Conservation (phyloP, 352 stramenopile genomes). For the Lagenidium sp. region DNA sequence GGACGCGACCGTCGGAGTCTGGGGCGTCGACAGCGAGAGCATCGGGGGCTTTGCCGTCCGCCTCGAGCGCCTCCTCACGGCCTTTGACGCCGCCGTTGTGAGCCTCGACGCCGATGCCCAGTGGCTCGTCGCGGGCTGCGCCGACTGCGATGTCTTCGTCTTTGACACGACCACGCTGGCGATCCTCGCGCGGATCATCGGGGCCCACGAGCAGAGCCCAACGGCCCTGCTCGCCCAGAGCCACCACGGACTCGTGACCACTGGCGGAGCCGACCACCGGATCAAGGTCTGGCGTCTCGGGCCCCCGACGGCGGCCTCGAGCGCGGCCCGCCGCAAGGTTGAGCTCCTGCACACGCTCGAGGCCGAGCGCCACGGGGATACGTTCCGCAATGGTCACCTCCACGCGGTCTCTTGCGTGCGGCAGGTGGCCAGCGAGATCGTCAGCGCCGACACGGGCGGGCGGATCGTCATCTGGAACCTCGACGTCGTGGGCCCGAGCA, state of each 20-base stretch:
- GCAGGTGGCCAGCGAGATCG: conserved; percentile 57
- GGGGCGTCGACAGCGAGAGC: conserved; percentile 42
- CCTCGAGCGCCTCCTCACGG: conserved; percentile 35
- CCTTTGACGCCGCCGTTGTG: conserved; percentile 70
- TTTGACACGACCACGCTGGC: conserved; percentile 35
- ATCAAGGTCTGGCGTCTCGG: conserved; percentile 60
- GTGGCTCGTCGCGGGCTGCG: conserved; percentile 47
- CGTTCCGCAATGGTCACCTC: conserved; percentile 44
- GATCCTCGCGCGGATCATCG: conserved; percentile 39
- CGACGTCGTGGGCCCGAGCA: conserved; percentile 35
- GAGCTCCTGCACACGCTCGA: conserved; percentile 30
- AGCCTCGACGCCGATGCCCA: conserved; percentile 45
- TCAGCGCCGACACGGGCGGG: conserved; percentile 55
- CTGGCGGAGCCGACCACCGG: conserved; percentile 43
- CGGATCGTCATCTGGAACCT: conserved; percentile 64
- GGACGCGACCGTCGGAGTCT: conserved; percentile 53
- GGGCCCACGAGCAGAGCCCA: conserved; percentile 38
- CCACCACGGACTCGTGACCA: conserved; percentile 29
- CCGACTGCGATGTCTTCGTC: conserved; percentile 66
- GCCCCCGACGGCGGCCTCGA: background rate
- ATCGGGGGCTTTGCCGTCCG: conserved; percentile 42
- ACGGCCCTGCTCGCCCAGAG: conserved; percentile 39
- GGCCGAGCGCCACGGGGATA: conserved; percentile 20
- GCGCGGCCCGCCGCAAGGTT: conserved; percentile 18
- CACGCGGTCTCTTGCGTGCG: conserved; percentile 43